Evolutionary conservation across 768 basidiomycete species (phyloP), one percentile per base, ranked within the genome.

Genomic region (Pleurotus eryngii): DNA sequence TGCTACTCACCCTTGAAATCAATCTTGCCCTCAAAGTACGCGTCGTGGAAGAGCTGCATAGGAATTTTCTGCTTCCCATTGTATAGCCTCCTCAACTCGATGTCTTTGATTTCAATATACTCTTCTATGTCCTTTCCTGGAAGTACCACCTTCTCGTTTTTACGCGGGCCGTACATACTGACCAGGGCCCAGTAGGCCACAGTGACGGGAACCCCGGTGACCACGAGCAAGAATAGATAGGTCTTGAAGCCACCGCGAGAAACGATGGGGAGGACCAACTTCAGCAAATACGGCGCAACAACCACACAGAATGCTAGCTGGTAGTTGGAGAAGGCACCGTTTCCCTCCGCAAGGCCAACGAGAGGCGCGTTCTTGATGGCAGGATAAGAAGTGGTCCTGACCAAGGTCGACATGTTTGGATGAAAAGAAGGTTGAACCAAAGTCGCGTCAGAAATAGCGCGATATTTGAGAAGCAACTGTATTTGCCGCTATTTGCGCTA

Each of bases 41-140:
- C 92, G 77, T 99, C 97, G 68, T 98, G 89, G 80, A 97, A 96
- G 63, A 90, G 75, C 74, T 99, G 96, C 88, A 97, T 95, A 51
- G 95, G 95, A 57, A 99, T 98, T 74, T 97, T 98, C 64, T 86
- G 83, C 73, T 87, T 90, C 61, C 86, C 89, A 30, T 83, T 73
- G 76, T 95, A 98, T 58, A 84, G 77, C 27, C 80, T 78, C 76
- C 85, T 90, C 68, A 98, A 81, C 58, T 86, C 89, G 0, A 76
- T 72, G 75, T 96, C 93, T 59, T 92, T 87, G 75, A 98, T 88
- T 46, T 86, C 89, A 67, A 98, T 90, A 70, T 98, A 99, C 62
- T 90, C 83, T 64, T 90, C 89, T 59, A 97, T 84, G 65, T 89
- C 82, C 72, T 88, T 90, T 59, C 87, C 87, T 3, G 97, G 95